phyloP scores from a whole-genome alignment of 1,139 yeast genomes.

The Yamadazyma atlantica region DNA sequence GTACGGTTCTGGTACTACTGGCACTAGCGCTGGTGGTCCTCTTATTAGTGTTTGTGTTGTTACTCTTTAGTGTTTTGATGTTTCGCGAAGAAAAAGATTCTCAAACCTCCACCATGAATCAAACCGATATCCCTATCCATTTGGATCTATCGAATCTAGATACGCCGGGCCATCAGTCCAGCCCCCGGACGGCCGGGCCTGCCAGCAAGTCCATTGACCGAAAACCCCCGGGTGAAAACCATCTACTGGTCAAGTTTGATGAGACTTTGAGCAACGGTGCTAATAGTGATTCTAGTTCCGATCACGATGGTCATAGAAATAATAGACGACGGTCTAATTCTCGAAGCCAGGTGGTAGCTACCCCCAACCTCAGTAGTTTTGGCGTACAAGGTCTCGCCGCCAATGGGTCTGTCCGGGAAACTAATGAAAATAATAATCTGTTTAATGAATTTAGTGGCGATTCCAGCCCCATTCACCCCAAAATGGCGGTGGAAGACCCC shows the following conservation, averaged over 20 bases:
- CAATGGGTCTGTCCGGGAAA: neutral
- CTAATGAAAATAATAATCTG: neutral
- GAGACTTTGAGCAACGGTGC: neutral
- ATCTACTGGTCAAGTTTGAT: constrained; percentile 1
- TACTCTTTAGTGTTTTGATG: neutral
- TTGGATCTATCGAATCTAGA: constrained; percentile 14
- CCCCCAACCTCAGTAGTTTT: constrained; percentile 10
- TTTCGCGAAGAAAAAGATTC: neutral
- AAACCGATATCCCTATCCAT: constrained; percentile 20
- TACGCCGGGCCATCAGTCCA: neutral
- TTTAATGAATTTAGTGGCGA: neutral
- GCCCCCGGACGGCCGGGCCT: neutral
- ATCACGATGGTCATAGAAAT: constrained; percentile 4
- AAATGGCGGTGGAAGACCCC: constrained; percentile 10
- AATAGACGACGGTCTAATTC: constrained; percentile 41
- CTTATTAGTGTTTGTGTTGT: neutral
- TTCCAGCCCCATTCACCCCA: neutral
- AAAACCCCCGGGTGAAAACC: neutral
- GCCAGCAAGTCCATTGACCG: neutral
- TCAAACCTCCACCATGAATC: constrained; percentile 12
- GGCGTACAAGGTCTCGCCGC: neutral
- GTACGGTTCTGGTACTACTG: too few relatives aligned
- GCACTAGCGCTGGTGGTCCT: too few relatives aligned
- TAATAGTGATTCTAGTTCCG: neutral
- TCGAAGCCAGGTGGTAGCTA: constrained; percentile 17